phyloP scores from a whole-genome alignment of 2,329 filamentous ascomycete genomes.

The Rhynchosporium secalis region DNA sequence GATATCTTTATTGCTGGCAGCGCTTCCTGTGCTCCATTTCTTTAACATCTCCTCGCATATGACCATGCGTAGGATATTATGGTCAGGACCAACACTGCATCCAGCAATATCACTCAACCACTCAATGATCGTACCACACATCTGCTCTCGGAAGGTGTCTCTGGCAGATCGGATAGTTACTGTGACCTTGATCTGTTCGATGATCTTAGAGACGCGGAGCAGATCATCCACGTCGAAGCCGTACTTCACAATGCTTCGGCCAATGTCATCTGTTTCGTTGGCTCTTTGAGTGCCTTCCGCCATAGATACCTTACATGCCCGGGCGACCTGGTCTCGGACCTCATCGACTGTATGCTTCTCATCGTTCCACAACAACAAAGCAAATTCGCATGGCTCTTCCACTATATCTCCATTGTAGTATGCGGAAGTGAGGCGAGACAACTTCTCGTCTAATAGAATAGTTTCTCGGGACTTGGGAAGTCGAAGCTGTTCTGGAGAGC shows the following conservation, averaged over 20 bases:
- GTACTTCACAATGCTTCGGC: constrained; percentile 81
- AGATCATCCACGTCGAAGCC: constrained; percentile 70
- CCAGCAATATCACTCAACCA: constrained; percentile 94
- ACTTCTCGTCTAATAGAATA: constrained; percentile 77
- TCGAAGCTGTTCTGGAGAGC: constrained; percentile 91
- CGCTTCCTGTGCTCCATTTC: constrained; percentile 83
- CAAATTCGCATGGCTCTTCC: constrained; percentile 72
- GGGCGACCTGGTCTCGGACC: constrained; percentile 84
- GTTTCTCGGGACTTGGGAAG: constrained; percentile 79
- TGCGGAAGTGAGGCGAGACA: constrained; percentile 72
- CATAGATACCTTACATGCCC: constrained; percentile 76
- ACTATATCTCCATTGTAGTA: constrained; percentile 69
- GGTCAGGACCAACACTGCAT: constrained; percentile 79
- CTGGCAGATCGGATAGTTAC: constrained; percentile 91
- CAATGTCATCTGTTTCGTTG: constrained; percentile 85
- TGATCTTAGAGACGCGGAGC: constrained; percentile 75
- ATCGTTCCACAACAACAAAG: constrained; percentile 92
- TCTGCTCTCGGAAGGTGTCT: constrained; percentile 95
- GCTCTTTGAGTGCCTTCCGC: constrained; percentile 73
- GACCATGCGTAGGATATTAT: constrained; percentile 73
- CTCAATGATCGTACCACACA: constrained; percentile 97
- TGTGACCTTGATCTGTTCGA: constrained; percentile 94
- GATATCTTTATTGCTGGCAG: constrained; percentile 74
- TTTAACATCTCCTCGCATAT: constrained; percentile 91
- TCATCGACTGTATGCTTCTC: constrained; percentile 97